Base-by-base conservation (phyloP, 805 yeast species). In the Spathaspora arborariae region DNA sequence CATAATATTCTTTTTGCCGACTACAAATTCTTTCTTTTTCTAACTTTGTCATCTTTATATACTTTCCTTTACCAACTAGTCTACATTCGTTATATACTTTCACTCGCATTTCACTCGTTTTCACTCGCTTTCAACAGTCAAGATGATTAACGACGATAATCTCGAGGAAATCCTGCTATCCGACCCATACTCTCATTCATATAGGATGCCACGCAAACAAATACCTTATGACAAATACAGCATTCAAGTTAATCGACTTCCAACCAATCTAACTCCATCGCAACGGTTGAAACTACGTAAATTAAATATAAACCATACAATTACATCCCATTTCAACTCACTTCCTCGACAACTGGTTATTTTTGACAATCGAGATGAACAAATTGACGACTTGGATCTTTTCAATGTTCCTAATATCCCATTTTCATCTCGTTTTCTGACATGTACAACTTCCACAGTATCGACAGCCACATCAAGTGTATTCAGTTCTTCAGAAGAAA, bases 321-420 rank as follows among this genome's bases (percentile, higher is more conserved):
- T 64, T 6, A 13, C 10, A 10, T 20, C 39, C 39, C 39, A 37
- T 4, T 37, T 37, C 22, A 19, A 37, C 5, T 30, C n/a, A 20
- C 18, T 13, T 4, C 35, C 22, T 15, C 35, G 16, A 15, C 20
- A 21, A 7, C 24, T n/a, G 26, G 15, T 37, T 8, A 20, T 3
- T 21, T 13, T 37, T 9, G 40, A 40, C 21, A 16, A 47, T 37
- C 46, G 47, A 36, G 58, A 55, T 20, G 51, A 48, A 21, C 36
- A 43, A 21, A 49, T 53, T 15, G 54, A 51, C 27, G 54, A 48
- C 15, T 79, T 74, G 10, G 35, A 30, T 3, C 76, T 83, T 48
- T 84, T 69, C 63, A 83, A 84, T 54, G 85, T 84, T 16, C 90
- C 90, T 2, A 63, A 80, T 44, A 74, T 0, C 82, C 80, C 27